Percentiles rank a stretch among this genome's conserved stretches.
Conservation (phyloP, 2,329 filamentous ascomycete genomes). For the Cyclaneusma minus region DNA sequence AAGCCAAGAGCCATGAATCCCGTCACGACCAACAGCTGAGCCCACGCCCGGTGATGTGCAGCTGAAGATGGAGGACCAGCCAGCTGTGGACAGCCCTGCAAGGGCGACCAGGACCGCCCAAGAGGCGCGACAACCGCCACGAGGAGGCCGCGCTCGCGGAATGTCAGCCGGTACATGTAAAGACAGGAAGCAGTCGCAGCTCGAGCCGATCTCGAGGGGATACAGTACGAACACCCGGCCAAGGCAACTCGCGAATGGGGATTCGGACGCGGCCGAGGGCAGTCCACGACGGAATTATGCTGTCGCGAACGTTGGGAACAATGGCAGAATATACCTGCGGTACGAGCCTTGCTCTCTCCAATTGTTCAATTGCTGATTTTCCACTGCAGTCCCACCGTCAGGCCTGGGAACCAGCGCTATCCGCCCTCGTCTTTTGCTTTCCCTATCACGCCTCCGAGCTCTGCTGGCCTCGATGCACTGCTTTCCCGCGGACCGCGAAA, state of each 20-base stretch:
- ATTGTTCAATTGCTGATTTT: constrained; percentile 5
- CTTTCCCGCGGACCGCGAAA: constrained; percentile 16
- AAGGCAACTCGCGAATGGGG: too few species aligned
- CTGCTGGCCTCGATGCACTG: constrained; percentile 36
- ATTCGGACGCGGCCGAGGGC: too few species aligned
- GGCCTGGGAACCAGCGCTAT: constrained; percentile 44
- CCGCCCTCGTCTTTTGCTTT: constrained; percentile 46
- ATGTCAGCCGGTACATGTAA: too few species aligned
- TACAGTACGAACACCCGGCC: too few species aligned
- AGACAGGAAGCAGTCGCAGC: too few species aligned
- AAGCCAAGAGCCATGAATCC: too few species aligned
- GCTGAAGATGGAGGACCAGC: not conserved
- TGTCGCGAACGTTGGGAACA: constrained; percentile 69
- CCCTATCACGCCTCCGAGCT: constrained; percentile 42
- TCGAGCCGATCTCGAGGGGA: too few species aligned
- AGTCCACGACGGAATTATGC: constrained; percentile 63
- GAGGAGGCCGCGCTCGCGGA: too few species aligned
- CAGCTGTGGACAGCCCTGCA: not conserved
- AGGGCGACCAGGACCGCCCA: not conserved
- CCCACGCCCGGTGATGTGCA: not conserved
- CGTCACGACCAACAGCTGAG: not conserved
- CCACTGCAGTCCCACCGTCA: constrained; percentile 37
- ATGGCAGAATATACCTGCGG: constrained; percentile 71
- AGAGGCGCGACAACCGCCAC: not conserved
- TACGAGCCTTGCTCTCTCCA: constrained; percentile 26